Evolutionary conservation across 2,329 filamentous ascomycete genomes (phyloP), one percentile per base, ranked within the genome.

Genomic region (Penicillium sp.): DNA sequence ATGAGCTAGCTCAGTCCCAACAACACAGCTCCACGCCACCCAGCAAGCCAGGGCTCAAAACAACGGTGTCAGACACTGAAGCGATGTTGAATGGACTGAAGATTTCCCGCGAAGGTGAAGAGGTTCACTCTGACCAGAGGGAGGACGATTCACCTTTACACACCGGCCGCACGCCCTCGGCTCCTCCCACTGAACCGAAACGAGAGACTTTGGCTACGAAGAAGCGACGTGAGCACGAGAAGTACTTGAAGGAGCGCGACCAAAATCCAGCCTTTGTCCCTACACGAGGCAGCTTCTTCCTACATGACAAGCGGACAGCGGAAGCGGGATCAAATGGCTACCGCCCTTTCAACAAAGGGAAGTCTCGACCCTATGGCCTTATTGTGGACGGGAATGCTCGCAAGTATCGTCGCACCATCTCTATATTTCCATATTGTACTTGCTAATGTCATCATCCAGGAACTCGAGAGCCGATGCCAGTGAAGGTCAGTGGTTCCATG

Each of bases 191-290:
- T 17, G 62, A 64, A 32, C 54, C 58, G 23, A 62, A 58, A 34
- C 72, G 76, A 50, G 81, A 83, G 57, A 75, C 78, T 21, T 71
- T 79, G 43, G 77, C 78, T 37, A 86, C 93, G 48, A 77, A 81
- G 51, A 83, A 86, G 64, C 81, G 86, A 50, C 82, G 86, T 53
- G 90, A 96, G 60, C 87, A 94, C 58, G 89, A 95, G 50, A 87
- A 94, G 60, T 94, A 94, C 70, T 83, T 84, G 69, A 87, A 85
- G 69, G 87, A 87, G 65, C 80, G 87, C 54, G 88, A 94, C 61
- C 83, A 87, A 55, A 88, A 95, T 64, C 91, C 91, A 23, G 83
- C 90, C 8, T 95, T 95, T 68, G 91, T 96, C 39, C 91, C 93
- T 38, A 96, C 94, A 59, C 78, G 91, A 51, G 93, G 93, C 43